Conservation (phyloP, 257 asterid genomes). For the Ajuga chamaepitys region DNA sequence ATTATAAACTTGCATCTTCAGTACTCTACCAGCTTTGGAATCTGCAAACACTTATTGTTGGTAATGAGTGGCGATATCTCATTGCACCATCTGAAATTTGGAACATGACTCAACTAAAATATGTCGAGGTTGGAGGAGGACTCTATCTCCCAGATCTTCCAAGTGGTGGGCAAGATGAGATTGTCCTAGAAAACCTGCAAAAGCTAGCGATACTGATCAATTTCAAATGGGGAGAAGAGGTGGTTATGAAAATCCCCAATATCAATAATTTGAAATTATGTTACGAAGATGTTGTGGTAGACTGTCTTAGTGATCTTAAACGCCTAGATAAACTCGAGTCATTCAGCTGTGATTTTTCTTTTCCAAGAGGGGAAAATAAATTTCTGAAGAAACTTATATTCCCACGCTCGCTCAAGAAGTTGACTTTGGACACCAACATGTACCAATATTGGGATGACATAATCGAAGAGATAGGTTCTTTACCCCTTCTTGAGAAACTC, state of each 20-base stretch:
- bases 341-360: not conserved
- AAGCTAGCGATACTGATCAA: not conserved
- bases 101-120: slow-evolving; percentile 14
- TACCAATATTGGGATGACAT: too few relatives aligned
- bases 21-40: not conserved
- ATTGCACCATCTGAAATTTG: not conserved
- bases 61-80: too few relatives aligned
- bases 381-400: not conserved
- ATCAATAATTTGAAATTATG: not conserved
- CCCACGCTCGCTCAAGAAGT: not conserved
- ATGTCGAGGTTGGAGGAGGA: not conserved
- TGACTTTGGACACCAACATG: too few relatives aligned
- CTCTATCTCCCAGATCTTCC: slow-evolving; percentile 4
- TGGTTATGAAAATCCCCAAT: not conserved
- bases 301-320: not conserved
- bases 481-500: slow-evolving; percentile 7
- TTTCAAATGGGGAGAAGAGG: not conserved
- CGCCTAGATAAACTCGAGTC: not conserved
- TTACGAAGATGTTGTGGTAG: too few relatives aligned
- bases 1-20: not conserved
- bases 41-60: not conserved
- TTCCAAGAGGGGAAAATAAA: not conserved
- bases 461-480: not conserved
- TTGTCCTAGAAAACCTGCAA: not conserved
- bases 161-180: too few relatives aligned